Evolutionary conservation across 805 yeast species (phyloP).

Genomic region (Barnettozyma wickerhamii): DNA sequence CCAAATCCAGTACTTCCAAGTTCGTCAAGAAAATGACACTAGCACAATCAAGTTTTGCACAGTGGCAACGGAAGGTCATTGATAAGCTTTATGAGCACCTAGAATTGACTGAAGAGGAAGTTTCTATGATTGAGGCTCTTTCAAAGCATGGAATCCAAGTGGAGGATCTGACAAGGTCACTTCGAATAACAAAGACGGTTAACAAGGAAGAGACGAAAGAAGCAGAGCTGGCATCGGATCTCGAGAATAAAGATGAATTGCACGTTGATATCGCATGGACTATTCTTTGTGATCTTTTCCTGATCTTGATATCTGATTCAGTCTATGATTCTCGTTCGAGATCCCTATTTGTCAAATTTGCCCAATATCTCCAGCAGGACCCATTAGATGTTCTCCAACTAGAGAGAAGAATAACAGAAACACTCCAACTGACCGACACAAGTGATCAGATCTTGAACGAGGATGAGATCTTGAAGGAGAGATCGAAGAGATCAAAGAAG

Average conservation of each 20-base stretch:
- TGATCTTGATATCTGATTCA: slow-evolving; percentile 76
- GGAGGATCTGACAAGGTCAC: slow-evolving; percentile 60
- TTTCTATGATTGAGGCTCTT: slow-evolving; percentile 79
- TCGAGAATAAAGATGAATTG: slow-evolving; percentile 21
- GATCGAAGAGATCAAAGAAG: slow-evolving; percentile 61
- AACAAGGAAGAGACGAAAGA: slow-evolving; percentile 43
- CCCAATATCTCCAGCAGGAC: slow-evolving; percentile 51
- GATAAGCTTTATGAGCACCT: slow-evolving; percentile 73
- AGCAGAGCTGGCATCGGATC: slow-evolving; percentile 6
- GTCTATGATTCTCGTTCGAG: slow-evolving; percentile 88
- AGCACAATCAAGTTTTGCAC: slow-evolving; percentile 74
- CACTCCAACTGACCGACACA: slow-evolving; percentile 82
- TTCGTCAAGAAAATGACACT: slow-evolving; percentile 56
- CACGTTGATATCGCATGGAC: slow-evolving; percentile 90
- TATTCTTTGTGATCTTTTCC: slow-evolving; percentile 82
- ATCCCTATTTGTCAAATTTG: slow-evolving; percentile 67
- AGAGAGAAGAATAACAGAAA: slow-evolving; percentile 86
- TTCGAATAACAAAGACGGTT: slow-evolving; percentile 47
- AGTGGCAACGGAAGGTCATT: slow-evolving; percentile 78
- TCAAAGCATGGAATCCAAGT: slow-evolving; percentile 81
- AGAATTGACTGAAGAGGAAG: slow-evolving; percentile 72
- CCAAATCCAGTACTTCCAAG: slow-evolving; percentile 37
- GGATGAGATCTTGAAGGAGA: slow-evolving; percentile 57
- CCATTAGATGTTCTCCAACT: slow-evolving; percentile 78
- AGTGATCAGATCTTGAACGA: slow-evolving; percentile 79